Conservation (phyloP, 805 yeast species). For the Blastobotrys attinorum region DNA sequence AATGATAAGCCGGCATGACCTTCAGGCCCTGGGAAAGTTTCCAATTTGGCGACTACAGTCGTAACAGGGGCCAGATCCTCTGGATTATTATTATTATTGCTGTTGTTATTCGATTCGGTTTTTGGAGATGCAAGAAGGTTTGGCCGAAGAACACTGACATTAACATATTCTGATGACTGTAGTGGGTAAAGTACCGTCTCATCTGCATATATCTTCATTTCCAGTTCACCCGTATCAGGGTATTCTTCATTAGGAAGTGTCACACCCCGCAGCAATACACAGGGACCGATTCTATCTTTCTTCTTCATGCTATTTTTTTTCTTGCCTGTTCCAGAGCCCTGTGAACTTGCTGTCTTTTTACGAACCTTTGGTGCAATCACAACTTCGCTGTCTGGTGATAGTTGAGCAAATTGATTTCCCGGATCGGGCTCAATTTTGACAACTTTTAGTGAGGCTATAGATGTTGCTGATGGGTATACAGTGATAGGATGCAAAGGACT, state of each 20-base stretch:
- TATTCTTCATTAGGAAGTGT: constrained; percentile 44
- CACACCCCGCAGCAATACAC: constrained; percentile 43
- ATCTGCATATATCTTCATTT: constrained; percentile 41
- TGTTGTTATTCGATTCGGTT: neutral
- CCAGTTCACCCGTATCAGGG: constrained; percentile 3
- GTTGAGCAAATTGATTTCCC: constrained; percentile 35
- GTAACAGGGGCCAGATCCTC: constrained; percentile 23
- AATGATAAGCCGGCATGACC: constrained; percentile 46
- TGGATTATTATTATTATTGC: constrained; percentile 4
- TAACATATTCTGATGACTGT: constrained; percentile 27
- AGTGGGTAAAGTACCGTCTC: constrained; percentile 32
- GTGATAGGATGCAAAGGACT: constrained; percentile 49
- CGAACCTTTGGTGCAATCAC: constrained; percentile 63
- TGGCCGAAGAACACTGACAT: constrained; percentile 14
- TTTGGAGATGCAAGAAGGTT: neutral
- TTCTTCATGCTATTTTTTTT: constrained; percentile 5
- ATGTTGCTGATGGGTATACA: constrained; percentile 60
- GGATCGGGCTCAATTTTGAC: constrained; percentile 37
- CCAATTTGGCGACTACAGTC: constrained; percentile 45
- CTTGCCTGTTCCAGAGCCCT: constrained; percentile 5
- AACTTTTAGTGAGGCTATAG: constrained; percentile 51
- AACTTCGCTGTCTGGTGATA: constrained; percentile 59
- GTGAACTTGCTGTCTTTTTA: constrained; percentile 9
- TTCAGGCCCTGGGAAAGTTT: constrained; percentile 30
- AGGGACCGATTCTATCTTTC: constrained; percentile 22